These are phyloP conservation scores for Pseudogymnoascus sp. DNA, from an alignment of 2,329 filamentous ascomycete species.

Conservation along the genomic window DNA sequence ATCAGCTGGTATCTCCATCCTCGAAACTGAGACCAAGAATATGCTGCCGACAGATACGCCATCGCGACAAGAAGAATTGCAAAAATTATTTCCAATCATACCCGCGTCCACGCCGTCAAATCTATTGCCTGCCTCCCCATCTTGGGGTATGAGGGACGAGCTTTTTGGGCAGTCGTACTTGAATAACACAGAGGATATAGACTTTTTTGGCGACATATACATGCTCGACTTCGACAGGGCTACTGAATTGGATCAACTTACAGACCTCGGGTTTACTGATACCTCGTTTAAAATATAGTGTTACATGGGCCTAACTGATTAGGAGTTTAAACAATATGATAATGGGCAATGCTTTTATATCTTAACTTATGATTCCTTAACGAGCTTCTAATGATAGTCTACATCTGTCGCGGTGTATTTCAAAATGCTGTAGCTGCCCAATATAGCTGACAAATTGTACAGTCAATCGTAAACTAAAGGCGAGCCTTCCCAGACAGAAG, in stretches of 20 bases:
- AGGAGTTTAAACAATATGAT: neutral
- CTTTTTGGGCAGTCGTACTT: neutral
- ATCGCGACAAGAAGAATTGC: neutral
- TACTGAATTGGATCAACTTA: neutral
- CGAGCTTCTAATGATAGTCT: neutral
- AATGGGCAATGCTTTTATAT: neutral
- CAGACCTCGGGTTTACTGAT: neutral
- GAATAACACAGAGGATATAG: neutral
- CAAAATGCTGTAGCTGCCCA: neutral
- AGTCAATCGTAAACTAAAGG: neutral
- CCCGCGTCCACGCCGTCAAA: neutral
- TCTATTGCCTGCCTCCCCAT: neutral
- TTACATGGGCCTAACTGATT: neutral
- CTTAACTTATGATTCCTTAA: neutral
- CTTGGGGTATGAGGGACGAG: neutral
- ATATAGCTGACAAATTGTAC: neutral
- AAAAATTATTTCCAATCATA: neutral
- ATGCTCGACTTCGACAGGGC: neutral
- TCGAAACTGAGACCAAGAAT: neutral
- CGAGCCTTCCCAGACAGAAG: neutral
- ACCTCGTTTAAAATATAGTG: neutral
- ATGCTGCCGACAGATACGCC: neutral
- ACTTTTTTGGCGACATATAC: neutral
- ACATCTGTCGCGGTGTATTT: neutral
- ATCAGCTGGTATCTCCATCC: neutral